Evolutionary conservation across 2,329 filamentous ascomycete genomes (phyloP), one percentile per base, ranked within the genome.

Genomic region (Helotiales sp.): DNA sequence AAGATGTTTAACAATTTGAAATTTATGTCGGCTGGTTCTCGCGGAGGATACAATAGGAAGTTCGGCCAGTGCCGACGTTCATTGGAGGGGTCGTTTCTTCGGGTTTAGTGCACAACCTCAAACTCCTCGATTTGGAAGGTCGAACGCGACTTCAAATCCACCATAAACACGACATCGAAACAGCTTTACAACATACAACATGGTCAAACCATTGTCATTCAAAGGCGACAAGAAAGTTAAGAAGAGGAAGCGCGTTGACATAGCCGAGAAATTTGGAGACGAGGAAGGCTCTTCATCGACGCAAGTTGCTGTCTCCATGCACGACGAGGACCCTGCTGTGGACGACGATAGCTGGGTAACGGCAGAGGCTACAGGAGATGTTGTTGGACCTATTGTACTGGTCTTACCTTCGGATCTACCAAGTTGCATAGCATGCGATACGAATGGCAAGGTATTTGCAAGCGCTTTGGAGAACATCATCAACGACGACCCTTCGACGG

Each of bases 171-270:
- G 58, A 65, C 68, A 52, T 20, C 32, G 15, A 63, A 49, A 59
- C 61, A 22, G 63, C 55, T 70, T 26, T 37, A 76, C 73, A 80
- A 71, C 69, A 96, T 37, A 76, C 73, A 80, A 71, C 69, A 96
- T 96, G 92, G 90, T 97, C 74, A 97, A 97, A 79, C 90, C 95
- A 57, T 87, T 99, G 66, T 85, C 89, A 58, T 99, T 99, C 85
- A 99, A 99, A 82, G 96, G 96, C 84, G 96, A 99, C 82, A 97
- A 96, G 81, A 96, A 96, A 82, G 82, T 87, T 67, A 97, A 96
- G 81, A 97, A 97, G 84, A 87, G 93, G 79, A 97, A 97, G 85
- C 89, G 92, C 73, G 83, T 87, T 50, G 81, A 84, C 67, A 80
- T 82, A 30, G 78, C 79, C 30, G 77, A 78, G 40, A 78, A 78